Evolutionary conservation across 139 green algal genomes (phyloP).

Genomic region (Zygnema cylindricum): DNA sequence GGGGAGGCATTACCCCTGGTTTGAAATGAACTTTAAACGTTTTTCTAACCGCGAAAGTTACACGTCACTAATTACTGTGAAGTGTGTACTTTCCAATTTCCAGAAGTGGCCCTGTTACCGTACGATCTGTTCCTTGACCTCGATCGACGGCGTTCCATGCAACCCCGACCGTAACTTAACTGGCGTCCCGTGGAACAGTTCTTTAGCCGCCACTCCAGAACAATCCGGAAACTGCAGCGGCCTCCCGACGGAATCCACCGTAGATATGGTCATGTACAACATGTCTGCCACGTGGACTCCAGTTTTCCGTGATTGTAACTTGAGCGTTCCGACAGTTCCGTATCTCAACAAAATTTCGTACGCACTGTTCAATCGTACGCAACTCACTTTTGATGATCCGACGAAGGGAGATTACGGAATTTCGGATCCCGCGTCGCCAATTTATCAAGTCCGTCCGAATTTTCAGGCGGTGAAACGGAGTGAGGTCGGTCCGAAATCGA

Average conservation of each 20-base stretch:
- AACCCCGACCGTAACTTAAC: background rate
- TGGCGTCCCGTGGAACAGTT: background rate
- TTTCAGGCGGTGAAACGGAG: background rate
- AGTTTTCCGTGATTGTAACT: background rate
- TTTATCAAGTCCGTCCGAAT: background rate
- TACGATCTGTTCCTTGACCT: background rate
- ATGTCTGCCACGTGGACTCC: background rate
- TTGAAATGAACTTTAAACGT: no score
- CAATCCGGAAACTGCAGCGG: constrained; percentile 20
- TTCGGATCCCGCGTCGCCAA: background rate
- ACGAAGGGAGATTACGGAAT: background rate
- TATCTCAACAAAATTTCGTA: background rate
- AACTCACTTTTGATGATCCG: background rate
- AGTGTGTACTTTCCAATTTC: background rate
- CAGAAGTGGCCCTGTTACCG: background rate
- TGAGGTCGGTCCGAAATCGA: background rate
- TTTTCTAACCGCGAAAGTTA: no score
- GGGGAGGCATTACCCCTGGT: no score
- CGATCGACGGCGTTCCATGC: background rate
- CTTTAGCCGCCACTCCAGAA: background rate
- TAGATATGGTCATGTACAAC: background rate
- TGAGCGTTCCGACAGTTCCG: background rate
- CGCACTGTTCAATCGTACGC: background rate
- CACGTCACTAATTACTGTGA: no score
- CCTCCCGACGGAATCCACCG: constrained; percentile 23